Base-by-base conservation (phyloP, 139 green algal species). In the Tetradesmus lagerheimii region DNA sequence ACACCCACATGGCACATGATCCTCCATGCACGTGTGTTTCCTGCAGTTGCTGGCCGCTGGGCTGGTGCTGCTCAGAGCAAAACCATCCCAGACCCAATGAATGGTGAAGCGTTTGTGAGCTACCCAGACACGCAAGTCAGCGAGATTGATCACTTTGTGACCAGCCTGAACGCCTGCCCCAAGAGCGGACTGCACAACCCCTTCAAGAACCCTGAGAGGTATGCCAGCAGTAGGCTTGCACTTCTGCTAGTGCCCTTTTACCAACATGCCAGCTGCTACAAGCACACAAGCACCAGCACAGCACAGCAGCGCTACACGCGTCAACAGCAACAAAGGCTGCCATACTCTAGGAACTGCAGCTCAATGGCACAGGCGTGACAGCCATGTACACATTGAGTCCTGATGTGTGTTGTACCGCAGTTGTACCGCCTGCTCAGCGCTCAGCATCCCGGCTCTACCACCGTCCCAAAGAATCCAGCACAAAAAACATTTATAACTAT, bases 131-230 rank as follows among this genome's bases (percentile, higher is more conserved):
- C 96, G 0, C 91, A 96, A 81, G 64, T 89, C 2, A 78, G 91
- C 34, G 94, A 98, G 86, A 89, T 96, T 0, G 80, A 93, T 71
- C 93, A 95, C 18, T 99, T 98, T 88, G 92, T 99, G 16, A 50
- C 93, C 1, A 96, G 93, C 92, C 89, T 99, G 86, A 87, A 91
- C 12, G 35, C 91, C 0, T 93, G 96, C 31, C 95, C 96, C 79
- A 99, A 99, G 91, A 93, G 92, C 25, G 98, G 98, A 6, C 85
- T 98, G 85, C 98, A 99, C 94, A 99, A 99, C 93, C 97, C 98
- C 0, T 89, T 98, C 76, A 99, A 99, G 86, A 96, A 97, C 47
- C 97, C 97, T 12, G 96, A 99, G 38, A 92, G 96, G 95, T 97
- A 80, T 23, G 57, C 3, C 57, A 71, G 57, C 57, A 31, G 57